A percentile compares a stretch with the other conserved stretches of the same genome.
Evolutionary conservation across 2,329 filamentous ascomycete genomes (phyloP).

Genomic region (Aureobasidium sp.): DNA sequence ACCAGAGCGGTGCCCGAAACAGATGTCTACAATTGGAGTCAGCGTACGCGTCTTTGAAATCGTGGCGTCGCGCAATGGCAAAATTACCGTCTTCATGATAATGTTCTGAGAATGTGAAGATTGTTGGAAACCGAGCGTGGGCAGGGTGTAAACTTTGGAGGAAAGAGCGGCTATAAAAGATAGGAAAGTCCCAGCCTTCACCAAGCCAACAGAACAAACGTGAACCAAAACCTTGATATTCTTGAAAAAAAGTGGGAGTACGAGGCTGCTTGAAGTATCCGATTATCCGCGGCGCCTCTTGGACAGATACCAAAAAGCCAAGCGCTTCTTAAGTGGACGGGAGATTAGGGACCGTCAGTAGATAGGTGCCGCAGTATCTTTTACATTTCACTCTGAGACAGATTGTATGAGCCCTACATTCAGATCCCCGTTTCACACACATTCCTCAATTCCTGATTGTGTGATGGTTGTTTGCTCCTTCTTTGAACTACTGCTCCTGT

Average conservation of each 20-base stretch:
- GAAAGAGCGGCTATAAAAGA: constrained; percentile 11
- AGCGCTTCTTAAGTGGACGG: not conserved
- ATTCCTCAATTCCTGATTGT: no score
- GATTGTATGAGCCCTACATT: constrained; percentile 8
- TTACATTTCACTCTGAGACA: constrained; percentile 6
- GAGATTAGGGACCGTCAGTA: constrained; percentile 3
- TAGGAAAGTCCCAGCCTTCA: not conserved
- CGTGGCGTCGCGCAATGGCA: not conserved
- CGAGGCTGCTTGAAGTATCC: constrained; percentile 11
- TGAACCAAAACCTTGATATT: constrained; percentile 12
- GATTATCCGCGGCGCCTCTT: constrained; percentile 11
- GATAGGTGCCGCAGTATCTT: constrained; percentile 6
- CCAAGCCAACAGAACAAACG: constrained; percentile 6
- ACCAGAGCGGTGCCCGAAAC: constrained; percentile 13
- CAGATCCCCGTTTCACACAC: not conserved
- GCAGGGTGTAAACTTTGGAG: not conserved
- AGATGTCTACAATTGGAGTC: constrained; percentile 1
- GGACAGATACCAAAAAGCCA: not conserved
- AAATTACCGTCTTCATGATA: constrained; percentile 13
- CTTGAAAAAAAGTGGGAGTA: constrained; percentile 14
- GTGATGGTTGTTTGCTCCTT: no score
- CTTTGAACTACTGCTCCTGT: not conserved
- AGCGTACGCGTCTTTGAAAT: not conserved
- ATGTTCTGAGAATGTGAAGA: not conserved
- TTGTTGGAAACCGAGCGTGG: not conserved